Conservation (phyloP, 495 filamentous ascomycete genomes). For the Aspergillus kassunensis region DNA sequence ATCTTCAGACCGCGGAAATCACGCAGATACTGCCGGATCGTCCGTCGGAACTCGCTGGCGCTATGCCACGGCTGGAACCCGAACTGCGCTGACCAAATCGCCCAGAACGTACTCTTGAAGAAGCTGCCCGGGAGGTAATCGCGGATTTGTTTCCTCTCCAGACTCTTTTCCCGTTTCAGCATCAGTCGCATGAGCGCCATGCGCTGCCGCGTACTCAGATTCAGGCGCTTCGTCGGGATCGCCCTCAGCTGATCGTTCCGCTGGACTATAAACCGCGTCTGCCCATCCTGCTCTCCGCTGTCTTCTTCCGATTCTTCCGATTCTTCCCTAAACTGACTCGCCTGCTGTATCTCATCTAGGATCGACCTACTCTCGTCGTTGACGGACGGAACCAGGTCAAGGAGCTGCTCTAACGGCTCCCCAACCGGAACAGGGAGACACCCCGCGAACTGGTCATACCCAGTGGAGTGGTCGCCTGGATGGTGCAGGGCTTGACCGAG, state of each 20-base stretch:
- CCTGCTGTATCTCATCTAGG: neutral
- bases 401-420: neutral
- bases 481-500: neutral
- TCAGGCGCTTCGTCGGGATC: neutral
- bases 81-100: slow-evolving; percentile 4
- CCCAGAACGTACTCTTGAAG: slow-evolving; percentile 3
- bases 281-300: neutral
- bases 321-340: neutral
- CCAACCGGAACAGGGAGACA: slow-evolving; percentile 2
- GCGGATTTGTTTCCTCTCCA: neutral
- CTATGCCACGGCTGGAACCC: slow-evolving; percentile 5
- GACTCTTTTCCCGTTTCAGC: neutral
- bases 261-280: neutral
- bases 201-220: neutral
- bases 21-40: neutral
- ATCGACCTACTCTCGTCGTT: neutral
- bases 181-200: neutral
- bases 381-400: neutral
- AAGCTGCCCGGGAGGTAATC: neutral
- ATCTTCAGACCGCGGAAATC: neutral
- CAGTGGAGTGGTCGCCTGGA: neutral
- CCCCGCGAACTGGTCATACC: slow-evolving; percentile 4
- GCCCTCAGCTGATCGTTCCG: neutral
- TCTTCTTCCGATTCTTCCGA: too few relatives aligned
- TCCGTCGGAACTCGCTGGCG: neutral